phyloP scores from a whole-genome alignment of 305 asterid genomes.

The Salvia sclarea region DNA sequence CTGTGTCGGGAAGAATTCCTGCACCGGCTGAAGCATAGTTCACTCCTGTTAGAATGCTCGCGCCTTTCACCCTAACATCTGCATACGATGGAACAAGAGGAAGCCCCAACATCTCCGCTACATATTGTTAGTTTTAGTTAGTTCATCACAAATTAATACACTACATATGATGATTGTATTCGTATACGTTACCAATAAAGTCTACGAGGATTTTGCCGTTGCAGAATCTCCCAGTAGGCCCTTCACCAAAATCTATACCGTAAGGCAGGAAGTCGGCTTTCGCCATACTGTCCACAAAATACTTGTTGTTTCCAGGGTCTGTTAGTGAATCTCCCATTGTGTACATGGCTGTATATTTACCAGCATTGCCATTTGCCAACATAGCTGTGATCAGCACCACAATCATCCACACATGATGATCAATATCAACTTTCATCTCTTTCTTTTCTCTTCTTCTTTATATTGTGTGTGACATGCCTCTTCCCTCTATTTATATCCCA shows the following conservation, averaged over 20 bases:
- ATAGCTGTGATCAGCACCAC: neutral
- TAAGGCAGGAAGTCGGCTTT: conserved; percentile 47
- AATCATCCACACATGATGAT: no score
- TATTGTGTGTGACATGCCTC: no score
- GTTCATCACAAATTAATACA: no score
- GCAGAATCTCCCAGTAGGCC: conserved; percentile 46
- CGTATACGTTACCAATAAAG: conserved; percentile 38
- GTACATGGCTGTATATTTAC: conserved; percentile 35
- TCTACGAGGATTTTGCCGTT: conserved; percentile 43
- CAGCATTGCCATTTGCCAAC: neutral
- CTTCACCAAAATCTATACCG: conserved; percentile 37
- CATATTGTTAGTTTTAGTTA: no score
- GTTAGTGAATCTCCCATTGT: conserved; percentile 42
- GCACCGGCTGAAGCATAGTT: conserved; percentile 38
- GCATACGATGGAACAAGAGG: conserved; percentile 29
- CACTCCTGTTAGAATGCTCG: conserved; percentile 15
- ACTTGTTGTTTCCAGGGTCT: conserved; percentile 43
- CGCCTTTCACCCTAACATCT: neutral
- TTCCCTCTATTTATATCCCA: no score
- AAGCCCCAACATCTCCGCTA: conserved; percentile 29
- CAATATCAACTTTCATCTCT: no score
- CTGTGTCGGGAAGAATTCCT: conserved; percentile 31
- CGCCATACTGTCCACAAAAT: conserved; percentile 21
- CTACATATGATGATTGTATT: no score
- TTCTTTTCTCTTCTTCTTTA: no score